Conservation (phyloP, 176 grass and related monocot genomes). For the Areca catechu region DNA sequence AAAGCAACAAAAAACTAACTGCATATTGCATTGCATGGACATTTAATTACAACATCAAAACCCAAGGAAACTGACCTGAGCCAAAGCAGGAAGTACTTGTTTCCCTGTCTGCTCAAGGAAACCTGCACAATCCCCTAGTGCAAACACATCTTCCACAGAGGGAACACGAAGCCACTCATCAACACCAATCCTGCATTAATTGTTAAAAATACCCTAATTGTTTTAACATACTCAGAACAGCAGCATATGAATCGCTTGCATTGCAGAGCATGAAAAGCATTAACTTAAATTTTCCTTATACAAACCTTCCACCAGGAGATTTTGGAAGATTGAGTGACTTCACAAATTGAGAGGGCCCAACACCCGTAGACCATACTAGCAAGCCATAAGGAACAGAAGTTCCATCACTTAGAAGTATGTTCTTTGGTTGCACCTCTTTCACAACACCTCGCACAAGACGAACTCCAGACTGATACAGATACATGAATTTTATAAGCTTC, state of each 20-base stretch:
- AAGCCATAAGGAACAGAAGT: conserved; percentile 62
- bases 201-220: too few relatives aligned
- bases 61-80: conserved; percentile 40
- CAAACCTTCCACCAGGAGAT: conserved; percentile 51
- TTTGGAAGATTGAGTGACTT: conserved; percentile 53
- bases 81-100: conserved; percentile 79
- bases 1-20: too few relatives aligned
- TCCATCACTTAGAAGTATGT: conserved; percentile 60
- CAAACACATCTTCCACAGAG: conserved; percentile 60
- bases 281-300: background rate
- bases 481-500: background rate
- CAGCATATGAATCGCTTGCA: too few relatives aligned
- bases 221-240: too few relatives aligned
- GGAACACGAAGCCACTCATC: conserved; percentile 82
- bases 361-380: conserved; percentile 89
- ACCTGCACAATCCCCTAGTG: conserved; percentile 86
- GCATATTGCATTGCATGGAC: background rate
- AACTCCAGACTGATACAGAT: conserved; percentile 59
- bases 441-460: conserved; percentile 60
- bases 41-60: background rate
- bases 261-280: too few relatives aligned
- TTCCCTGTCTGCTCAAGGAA: conserved; percentile 65
- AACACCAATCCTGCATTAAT: conserved; percentile 52
- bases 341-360: conserved; percentile 68
- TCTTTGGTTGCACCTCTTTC: conserved; percentile 50